Percentiles rank a stretch among this genome's conserved stretches.
Conservation (phyloP, 495 filamentous ascomycete species). For the Cryomyces antarcticus region DNA sequence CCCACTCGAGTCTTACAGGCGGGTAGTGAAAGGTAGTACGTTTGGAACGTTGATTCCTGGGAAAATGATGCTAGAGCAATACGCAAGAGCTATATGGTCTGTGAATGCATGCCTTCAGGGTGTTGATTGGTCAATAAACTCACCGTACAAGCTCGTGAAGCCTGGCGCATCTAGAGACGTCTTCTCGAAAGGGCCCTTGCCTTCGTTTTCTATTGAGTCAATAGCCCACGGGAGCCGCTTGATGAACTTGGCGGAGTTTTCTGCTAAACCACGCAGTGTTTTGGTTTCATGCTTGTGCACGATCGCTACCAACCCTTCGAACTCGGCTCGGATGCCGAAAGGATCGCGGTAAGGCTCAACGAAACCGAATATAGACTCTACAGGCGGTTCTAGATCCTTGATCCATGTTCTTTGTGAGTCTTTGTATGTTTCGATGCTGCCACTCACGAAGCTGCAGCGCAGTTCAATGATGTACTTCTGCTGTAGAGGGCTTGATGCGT, state of each 20-base stretch:
- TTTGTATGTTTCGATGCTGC: conserved; percentile 18
- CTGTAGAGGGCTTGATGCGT: conserved; percentile 18
- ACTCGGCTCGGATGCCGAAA: conserved; percentile 24
- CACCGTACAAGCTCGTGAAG: conserved; percentile 24
- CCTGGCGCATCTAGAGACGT: conserved; percentile 21
- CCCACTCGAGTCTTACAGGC: neutral
- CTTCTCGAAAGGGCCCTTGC: conserved; percentile 27
- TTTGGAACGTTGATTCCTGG: conserved; percentile 24
- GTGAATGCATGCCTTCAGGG: neutral
- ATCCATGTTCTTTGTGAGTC: conserved; percentile 23
- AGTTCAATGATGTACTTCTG: conserved; percentile 11
- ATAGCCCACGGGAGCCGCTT: conserved; percentile 20
- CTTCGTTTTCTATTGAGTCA: conserved; percentile 10
- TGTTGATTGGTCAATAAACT: neutral
- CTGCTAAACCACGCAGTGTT: conserved; percentile 16
- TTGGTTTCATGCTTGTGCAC: conserved; percentile 20
- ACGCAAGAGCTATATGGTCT: conserved; percentile 17
- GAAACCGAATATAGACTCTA: conserved; percentile 28
- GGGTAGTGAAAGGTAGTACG: conserved; percentile 7
- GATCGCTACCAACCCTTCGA: conserved; percentile 27
- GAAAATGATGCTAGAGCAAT: conserved; percentile 26
- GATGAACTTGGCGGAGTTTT: conserved; percentile 18
- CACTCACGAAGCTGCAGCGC: conserved; percentile 19
- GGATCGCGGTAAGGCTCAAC: conserved; percentile 31
- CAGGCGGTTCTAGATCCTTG: conserved; percentile 18